These are phyloP conservation scores for Cyclotella baltica DNA, from an alignment of 108 stramenopile genomes.

Conservation along the genomic window DNA sequence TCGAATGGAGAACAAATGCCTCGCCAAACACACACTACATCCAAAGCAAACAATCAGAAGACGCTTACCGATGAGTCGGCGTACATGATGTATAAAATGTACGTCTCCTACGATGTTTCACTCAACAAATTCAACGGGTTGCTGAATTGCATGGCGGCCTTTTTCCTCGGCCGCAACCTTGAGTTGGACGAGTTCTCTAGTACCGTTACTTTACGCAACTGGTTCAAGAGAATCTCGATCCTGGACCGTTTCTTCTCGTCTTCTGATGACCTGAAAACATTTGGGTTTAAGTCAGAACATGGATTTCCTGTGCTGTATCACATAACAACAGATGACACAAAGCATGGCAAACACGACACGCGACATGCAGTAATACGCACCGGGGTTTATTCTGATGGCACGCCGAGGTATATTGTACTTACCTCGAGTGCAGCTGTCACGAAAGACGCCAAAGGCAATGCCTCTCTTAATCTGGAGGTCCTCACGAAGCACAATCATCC, in stretches of 20 bases:
- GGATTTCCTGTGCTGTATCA: conserved; percentile 4
- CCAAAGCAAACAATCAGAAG: neutral
- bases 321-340: conserved; percentile 20
- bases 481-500: neutral
- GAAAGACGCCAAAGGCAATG: neutral
- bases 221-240: neutral
- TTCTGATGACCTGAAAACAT: neutral
- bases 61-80: neutral
- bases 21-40: neutral
- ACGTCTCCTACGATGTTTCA: neutral
- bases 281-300: neutral
- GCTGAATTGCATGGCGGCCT: neutral
- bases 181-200: conserved; percentile 5
- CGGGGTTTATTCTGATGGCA: conserved; percentile 4
- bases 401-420: neutral
- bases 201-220: neutral
- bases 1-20: neutral
- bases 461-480: conserved; percentile 5
- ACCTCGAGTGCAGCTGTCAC: conserved; percentile 2
- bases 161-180: neutral
- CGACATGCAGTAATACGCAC: conserved; percentile 6
- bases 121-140: conserved; percentile 9
- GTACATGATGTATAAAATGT: conserved; percentile 1
- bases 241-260: neutral
- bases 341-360: neutral